Evolutionary conservation across 257 asterid genomes (phyloP).

Genomic region (Mitragyna speciosa): DNA sequence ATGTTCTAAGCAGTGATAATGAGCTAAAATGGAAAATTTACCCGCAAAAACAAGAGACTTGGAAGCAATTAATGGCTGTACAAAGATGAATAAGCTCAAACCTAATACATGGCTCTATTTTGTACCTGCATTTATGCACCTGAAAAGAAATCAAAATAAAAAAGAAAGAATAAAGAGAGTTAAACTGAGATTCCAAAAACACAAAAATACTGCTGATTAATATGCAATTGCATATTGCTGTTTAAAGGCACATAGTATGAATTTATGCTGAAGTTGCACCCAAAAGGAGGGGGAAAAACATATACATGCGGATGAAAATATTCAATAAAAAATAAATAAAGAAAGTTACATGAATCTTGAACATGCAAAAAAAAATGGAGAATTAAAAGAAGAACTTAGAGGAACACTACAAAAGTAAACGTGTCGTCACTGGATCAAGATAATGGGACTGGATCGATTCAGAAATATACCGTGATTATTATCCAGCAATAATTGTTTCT

Average conservation of each 20-base stretch:
- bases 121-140: neutral
- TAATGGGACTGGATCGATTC: neutral
- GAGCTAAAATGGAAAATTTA: neutral
- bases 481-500: neutral
- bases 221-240: neutral
- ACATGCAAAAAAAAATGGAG: neutral
- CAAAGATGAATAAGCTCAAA: neutral
- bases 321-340: neutral
- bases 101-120: neutral
- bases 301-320: neutral
- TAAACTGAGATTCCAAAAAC: neutral
- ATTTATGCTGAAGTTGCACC: neutral
- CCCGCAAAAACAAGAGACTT: neutral
- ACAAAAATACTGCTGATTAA: neutral
- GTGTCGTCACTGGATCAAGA: constrained; percentile 7
- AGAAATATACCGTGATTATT: neutral
- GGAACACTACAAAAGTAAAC: too few relatives aligned
- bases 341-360: neutral
- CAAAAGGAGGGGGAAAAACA: neutral
- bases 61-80: neutral
- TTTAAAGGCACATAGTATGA: neutral
- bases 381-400: neutral
- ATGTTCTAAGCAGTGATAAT: neutral
- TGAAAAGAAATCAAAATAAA: constrained; percentile 2
- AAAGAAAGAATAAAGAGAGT: neutral